phyloP scores from a whole-genome alignment of 2,329 filamentous ascomycete genomes.

The Aureobasidium sp. region DNA sequence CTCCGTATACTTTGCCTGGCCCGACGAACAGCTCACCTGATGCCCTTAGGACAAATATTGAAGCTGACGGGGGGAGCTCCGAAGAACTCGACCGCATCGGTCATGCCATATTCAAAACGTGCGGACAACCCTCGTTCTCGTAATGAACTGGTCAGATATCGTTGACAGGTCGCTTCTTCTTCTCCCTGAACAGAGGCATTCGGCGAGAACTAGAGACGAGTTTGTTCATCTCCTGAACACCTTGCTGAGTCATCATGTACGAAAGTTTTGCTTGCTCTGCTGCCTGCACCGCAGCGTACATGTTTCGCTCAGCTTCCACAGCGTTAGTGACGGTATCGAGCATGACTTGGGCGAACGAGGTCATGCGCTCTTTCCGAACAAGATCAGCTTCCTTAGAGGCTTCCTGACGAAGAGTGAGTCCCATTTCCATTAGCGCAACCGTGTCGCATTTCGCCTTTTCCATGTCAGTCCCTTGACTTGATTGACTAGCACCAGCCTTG shows the following conservation, averaged over 20 bases:
- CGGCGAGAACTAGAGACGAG: slow-evolving; percentile 13
- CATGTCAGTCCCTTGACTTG: not conserved
- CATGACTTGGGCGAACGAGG: slow-evolving; percentile 23
- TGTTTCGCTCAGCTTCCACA: slow-evolving; percentile 22
- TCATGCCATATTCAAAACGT: not conserved
- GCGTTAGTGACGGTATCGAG: slow-evolving; percentile 23
- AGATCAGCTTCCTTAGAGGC: slow-evolving; percentile 15
- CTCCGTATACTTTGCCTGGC: not conserved
- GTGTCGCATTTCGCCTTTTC: not conserved
- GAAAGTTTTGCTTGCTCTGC: slow-evolving; percentile 22
- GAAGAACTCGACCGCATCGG: not conserved
- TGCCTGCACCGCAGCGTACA: slow-evolving; percentile 22
- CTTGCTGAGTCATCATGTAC: slow-evolving; percentile 24
- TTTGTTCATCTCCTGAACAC: slow-evolving; percentile 18
- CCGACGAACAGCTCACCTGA: not conserved
- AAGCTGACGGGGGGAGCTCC: too few species aligned
- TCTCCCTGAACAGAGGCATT: not conserved
- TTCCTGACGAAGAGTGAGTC: slow-evolving; percentile 4
- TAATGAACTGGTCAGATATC: not conserved
- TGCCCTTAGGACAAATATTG: not conserved
- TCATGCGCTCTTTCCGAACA: slow-evolving; percentile 20
- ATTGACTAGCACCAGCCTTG: not conserved
- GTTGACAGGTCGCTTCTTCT: not conserved
- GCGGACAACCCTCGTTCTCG: not conserved
- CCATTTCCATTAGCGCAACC: not conserved